Evolutionary conservation across 2,329 filamentous ascomycete species (phyloP), one percentile per base, ranked within the genome.

Genomic region (Penicillium sp.): DNA sequence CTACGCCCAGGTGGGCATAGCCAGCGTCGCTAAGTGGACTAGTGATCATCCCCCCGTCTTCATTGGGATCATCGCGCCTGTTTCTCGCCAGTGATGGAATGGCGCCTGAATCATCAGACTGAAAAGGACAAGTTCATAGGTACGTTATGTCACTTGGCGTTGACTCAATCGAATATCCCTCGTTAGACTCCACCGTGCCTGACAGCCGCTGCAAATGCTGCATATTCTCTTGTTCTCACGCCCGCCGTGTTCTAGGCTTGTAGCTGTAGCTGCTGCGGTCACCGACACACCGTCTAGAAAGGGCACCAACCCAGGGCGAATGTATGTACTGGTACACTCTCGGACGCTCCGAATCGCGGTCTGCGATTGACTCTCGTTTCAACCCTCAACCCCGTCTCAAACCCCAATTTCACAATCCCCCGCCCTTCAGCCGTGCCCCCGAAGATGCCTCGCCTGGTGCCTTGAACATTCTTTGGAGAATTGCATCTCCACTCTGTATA

Each of bases 291-390:
- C 43, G 43, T 46, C 43, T 46, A 31, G 24, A n/a, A n/a, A 46
- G 43, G 10, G 31, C 43, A 31, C 43, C 14, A 46, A n/a, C 18
- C 18, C 6, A 41, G 9, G 39, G 19, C 13, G 39, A 41, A 31
- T 46, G 43, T 46, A 46, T 18, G 41, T 31, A 37, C 35, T 16
- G 37, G 41, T 24, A 46, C 43, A 18, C 24, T 41, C 49, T 54
- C 54, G 58, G 59, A 41, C 50, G n/a, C 50, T 50, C 64, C 56
- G 55, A 66, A 58, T 24, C 50, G 57, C 37, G 35, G 44, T 57
- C 54, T 47, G 43, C 43, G 13, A 46, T 46, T 16, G 14, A 16
- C 19, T 27, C 10, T 2, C 14, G 16, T n/a, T 54, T 40, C 46
- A 40, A 41, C 54, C 22, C 39, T 55, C 55, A 49, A 41, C 52